A percentile compares a stretch with the other conserved stretches of the same genome.
Evolutionary conservation across 352 stramenopile genomes (phyloP).

Genomic region (Globisporangium splendens): DNA sequence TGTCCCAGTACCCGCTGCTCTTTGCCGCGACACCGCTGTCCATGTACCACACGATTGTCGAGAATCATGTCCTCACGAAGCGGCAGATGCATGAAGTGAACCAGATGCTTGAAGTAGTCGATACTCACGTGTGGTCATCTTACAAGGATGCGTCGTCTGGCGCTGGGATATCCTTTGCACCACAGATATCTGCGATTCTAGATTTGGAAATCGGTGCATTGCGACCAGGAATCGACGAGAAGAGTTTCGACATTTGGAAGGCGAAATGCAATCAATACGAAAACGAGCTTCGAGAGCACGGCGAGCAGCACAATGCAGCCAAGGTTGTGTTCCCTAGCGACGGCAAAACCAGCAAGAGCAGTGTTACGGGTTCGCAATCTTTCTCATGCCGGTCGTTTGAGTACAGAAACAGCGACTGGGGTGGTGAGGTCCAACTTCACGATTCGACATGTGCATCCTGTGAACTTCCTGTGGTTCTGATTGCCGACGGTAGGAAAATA

Average conservation of each 20-base stretch:
- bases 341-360: constrained; percentile 6
- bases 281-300: constrained; percentile 17
- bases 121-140: constrained; percentile 77
- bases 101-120: constrained; percentile 75
- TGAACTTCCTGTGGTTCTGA: constrained; percentile 79
- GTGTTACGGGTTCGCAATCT: neutral
- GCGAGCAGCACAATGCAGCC: constrained; percentile 6
- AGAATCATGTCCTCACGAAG: constrained; percentile 61
- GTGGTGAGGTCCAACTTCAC: constrained; percentile 81
- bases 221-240: constrained; percentile 33
- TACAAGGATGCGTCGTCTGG: constrained; percentile 61
- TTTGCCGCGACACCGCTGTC: constrained; percentile 60
- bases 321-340: neutral
- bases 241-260: constrained; percentile 52
- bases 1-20: constrained; percentile 58
- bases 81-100: constrained; percentile 62
- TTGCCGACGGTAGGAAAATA: constrained; percentile 53
- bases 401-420: constrained; percentile 84
- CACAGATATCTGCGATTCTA: constrained; percentile 65
- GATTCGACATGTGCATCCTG: constrained; percentile 70
- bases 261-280: constrained; percentile 58
- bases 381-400: constrained; percentile 61
- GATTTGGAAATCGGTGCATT: constrained; percentile 55
- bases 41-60: constrained; percentile 79
- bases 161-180: constrained; percentile 57